Percentiles rank a stretch among this genome's conserved stretches.
Conservation (phyloP, 306 rosid species). For the Lathyrus aphaca region DNA sequence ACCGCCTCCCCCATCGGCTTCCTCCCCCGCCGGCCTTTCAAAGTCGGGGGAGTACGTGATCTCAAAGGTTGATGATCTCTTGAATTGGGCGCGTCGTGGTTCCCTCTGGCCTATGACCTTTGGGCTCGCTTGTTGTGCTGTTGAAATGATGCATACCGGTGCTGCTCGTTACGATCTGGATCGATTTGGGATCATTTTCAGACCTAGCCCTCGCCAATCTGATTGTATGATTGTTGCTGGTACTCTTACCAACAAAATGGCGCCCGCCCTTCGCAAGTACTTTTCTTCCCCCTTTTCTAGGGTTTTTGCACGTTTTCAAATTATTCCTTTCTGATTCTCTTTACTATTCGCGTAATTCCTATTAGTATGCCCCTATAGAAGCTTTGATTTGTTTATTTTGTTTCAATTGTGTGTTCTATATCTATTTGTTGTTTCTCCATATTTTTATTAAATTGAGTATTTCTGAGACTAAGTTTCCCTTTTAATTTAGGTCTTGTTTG, state of each 20-base stretch:
- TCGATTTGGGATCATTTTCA: slow-evolving; percentile 87
- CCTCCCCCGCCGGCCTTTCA: slow-evolving; percentile 69
- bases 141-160: slow-evolving; percentile 99
- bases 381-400: background rate
- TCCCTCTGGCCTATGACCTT: slow-evolving; percentile 99
- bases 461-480: slow-evolving; percentile 6
- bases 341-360: background rate
- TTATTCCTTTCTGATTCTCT: background rate
- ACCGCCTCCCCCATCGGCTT: slow-evolving; percentile 63
- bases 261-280: slow-evolving; percentile 98
- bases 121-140: slow-evolving; percentile 99
- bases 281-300: slow-evolving; percentile 26
- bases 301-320: slow-evolving; percentile 5
- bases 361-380: background rate
- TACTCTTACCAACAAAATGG: slow-evolving; percentile 99
- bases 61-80: slow-evolving; percentile 88
- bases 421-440: background rate
- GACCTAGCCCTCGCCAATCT: slow-evolving; percentile 98
- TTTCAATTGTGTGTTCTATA: background rate
- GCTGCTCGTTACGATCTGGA: slow-evolving; percentile 94
- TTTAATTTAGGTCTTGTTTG: background rate
- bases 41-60: slow-evolving; percentile 88
- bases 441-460: background rate
- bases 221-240: slow-evolving; percentile 98
- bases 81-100: slow-evolving; percentile 97